Percentiles rank a stretch among this genome's conserved stretches.
Conservation (phyloP, 2,329 filamentous ascomycete genomes). For the Fusarium sp. region DNA sequence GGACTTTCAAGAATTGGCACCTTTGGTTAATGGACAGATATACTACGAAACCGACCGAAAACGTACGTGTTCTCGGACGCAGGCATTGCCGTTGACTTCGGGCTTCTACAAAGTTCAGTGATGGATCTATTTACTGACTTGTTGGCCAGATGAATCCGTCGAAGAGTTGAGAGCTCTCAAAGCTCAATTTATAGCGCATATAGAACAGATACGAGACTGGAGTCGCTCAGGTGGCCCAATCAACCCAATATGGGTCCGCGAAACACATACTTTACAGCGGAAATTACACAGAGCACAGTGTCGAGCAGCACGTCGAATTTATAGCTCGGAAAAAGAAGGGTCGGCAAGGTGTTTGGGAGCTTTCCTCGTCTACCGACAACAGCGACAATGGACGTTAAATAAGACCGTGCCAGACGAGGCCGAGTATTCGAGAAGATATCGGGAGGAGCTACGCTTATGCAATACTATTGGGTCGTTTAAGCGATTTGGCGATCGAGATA, state of each 20-base stretch:
- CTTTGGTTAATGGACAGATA: constrained; percentile 63
- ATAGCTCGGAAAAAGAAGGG: constrained; percentile 59
- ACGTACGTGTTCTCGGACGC: constrained; percentile 50
- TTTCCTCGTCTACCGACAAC: constrained; percentile 61
- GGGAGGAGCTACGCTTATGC: constrained; percentile 62
- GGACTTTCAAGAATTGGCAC: constrained; percentile 67
- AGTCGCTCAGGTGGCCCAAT: constrained; percentile 63
- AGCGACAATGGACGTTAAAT: constrained; percentile 50
- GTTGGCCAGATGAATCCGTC: constrained; percentile 59
- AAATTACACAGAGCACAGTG: constrained; percentile 67
- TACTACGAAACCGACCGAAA: constrained; percentile 68
- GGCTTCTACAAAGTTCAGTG: neutral
- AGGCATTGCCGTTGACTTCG: neutral
- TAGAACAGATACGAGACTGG: constrained; percentile 64
- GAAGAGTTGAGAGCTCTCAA: constrained; percentile 59
- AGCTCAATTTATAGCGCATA: constrained; percentile 57
- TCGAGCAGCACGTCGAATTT: constrained; percentile 65
- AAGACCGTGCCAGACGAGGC: constrained; percentile 36
- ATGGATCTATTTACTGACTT: constrained; percentile 3
- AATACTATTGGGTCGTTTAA: constrained; percentile 65
- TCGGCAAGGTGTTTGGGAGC: constrained; percentile 64
- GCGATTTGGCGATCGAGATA: constrained; percentile 62
- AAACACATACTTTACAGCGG: constrained; percentile 59
- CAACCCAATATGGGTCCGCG: constrained; percentile 63
- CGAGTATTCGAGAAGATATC: constrained; percentile 50